Percentiles rank a stretch among this genome's conserved stretches.
phyloP scores from a whole-genome alignment of 768 basidiomycete species.

The Russula sp. region DNA sequence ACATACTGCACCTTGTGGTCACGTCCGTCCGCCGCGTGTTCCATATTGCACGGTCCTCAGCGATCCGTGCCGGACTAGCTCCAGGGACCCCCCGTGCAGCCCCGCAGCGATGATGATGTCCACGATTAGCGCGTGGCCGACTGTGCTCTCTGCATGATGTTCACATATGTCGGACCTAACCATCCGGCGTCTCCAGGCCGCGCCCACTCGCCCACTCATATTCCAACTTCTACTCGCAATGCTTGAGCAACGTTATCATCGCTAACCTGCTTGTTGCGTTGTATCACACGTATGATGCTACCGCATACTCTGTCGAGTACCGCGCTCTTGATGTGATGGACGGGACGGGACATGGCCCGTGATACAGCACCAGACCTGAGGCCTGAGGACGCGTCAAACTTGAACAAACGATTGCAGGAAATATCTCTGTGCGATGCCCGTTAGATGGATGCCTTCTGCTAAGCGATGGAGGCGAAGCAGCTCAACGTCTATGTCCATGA shows the following conservation, averaged over 20 bases:
- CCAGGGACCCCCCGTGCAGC: not conserved
- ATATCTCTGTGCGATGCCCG: conserved; percentile 40
- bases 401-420: conserved; percentile 60
- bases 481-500: no score
- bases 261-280: conserved; percentile 59
- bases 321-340: conserved; percentile 28
- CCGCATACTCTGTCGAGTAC: conserved; percentile 5
- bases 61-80: not conserved
- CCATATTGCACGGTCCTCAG: not conserved
- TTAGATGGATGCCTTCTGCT: not conserved
- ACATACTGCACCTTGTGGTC: conserved; percentile 19
- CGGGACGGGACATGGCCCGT: conserved; percentile 51
- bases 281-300: conserved; percentile 57
- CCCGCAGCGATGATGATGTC: conserved; percentile 63
- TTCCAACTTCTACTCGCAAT: conserved; percentile 46
- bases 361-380: conserved; percentile 46
- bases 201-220: conserved; percentile 69
- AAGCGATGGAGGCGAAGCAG: not conserved
- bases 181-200: conserved; percentile 64
- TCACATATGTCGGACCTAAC: conserved; percentile 74
- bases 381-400: conserved; percentile 55
- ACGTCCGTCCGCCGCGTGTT: conserved; percentile 1
- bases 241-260: conserved; percentile 62
- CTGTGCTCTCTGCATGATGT: conserved; percentile 75
- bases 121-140: conserved; percentile 65